phyloP scores from a whole-genome alignment of 495 filamentous ascomycete species.

The Jackrogersella multiformis region DNA sequence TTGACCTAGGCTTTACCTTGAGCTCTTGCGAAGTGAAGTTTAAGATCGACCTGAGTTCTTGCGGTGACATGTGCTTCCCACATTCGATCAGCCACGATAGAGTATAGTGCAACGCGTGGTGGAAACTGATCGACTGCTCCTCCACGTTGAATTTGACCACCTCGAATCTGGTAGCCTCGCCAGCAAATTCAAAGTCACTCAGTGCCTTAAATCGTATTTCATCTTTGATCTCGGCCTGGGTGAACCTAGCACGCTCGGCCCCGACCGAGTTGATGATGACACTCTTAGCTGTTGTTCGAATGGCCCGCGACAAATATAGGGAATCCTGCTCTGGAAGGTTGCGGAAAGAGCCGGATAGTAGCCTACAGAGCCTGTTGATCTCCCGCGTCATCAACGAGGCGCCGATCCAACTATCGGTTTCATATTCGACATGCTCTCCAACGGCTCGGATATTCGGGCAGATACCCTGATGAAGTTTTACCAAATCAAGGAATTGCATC shows the following conservation, averaged over 20 bases:
- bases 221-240: slow-evolving; percentile 86
- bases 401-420: slow-evolving; percentile 97
- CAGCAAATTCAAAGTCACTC: slow-evolving; percentile 81
- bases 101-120: slow-evolving; percentile 95
- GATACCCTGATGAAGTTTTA: slow-evolving; percentile 94
- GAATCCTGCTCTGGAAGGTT: slow-evolving; percentile 68
- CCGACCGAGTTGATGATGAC: slow-evolving; percentile 87
- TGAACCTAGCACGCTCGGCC: slow-evolving; percentile 85
- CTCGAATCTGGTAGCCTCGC: slow-evolving; percentile 62
- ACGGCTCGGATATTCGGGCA: slow-evolving; percentile 92
- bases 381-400: slow-evolving; percentile 93
- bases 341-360: slow-evolving; percentile 86
- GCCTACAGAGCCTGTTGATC: slow-evolving; percentile 89
- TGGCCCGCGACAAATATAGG: slow-evolving; percentile 72
- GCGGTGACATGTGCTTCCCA: slow-evolving; percentile 75
- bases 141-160: slow-evolving; percentile 91
- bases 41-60: slow-evolving; percentile 71
- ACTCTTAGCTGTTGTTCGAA: slow-evolving; percentile 77
- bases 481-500: slow-evolving; percentile 92
- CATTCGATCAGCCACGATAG: slow-evolving; percentile 97
- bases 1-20: slow-evolving; percentile 62
- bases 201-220: slow-evolving; percentile 82
- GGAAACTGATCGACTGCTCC: slow-evolving; percentile 92
- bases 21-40: slow-evolving; percentile 69
- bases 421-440: slow-evolving; percentile 96